Percentiles rank a stretch among this genome's conserved stretches.
Evolutionary conservation across 2,329 filamentous ascomycete species (phyloP).

Genomic region (Alternaria incomplexa): DNA sequence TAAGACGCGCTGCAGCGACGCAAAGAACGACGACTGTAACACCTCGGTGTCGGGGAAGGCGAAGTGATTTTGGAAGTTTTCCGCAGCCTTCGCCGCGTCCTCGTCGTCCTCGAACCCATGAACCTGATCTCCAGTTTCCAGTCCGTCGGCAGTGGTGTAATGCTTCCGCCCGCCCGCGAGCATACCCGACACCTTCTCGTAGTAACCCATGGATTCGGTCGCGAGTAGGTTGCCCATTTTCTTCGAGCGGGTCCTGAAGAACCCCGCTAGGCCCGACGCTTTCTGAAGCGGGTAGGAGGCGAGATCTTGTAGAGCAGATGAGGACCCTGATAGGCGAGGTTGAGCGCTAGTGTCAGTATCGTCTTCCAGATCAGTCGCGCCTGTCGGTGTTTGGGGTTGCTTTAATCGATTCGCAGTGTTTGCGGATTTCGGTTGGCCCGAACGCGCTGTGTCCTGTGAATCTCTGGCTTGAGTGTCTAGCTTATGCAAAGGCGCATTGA

Average conservation of each 20-base stretch:
- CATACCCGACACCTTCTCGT: conserved; percentile 97
- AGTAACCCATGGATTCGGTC: conserved; percentile 92
- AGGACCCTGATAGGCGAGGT: conserved; percentile 49
- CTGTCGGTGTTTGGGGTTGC: conserved; percentile 16
- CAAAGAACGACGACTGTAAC: conserved; percentile 88
- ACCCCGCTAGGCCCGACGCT: conserved; percentile 82
- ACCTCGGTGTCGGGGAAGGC: conserved; percentile 83
- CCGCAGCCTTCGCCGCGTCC: conserved; percentile 60
- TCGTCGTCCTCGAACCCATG: conserved; percentile 63
- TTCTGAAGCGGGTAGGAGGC: conserved; percentile 82
- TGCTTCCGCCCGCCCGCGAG: conserved; percentile 91
- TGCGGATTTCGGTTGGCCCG: conserved; percentile 20
- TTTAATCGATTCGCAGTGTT: conserved; percentile 16
- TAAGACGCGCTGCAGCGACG: conserved; percentile 86
- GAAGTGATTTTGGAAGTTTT: conserved; percentile 87
- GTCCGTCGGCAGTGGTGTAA: conserved; percentile 76
- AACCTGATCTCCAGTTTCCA: conserved; percentile 67
- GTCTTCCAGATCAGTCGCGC: conserved; percentile 30
- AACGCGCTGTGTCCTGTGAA: conserved; percentile 49
- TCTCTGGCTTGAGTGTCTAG: conserved; percentile 31
- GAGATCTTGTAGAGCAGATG: conserved; percentile 64
- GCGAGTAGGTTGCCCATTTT: conserved; percentile 83
- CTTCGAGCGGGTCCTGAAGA: conserved; percentile 78
- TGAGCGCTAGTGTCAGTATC: conserved; percentile 34
- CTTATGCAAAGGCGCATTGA: conserved; percentile 24